Conservation (phyloP, 1,284 basidiomycete genomes). For the Apiotrichum mycotoxinovorans region DNA sequence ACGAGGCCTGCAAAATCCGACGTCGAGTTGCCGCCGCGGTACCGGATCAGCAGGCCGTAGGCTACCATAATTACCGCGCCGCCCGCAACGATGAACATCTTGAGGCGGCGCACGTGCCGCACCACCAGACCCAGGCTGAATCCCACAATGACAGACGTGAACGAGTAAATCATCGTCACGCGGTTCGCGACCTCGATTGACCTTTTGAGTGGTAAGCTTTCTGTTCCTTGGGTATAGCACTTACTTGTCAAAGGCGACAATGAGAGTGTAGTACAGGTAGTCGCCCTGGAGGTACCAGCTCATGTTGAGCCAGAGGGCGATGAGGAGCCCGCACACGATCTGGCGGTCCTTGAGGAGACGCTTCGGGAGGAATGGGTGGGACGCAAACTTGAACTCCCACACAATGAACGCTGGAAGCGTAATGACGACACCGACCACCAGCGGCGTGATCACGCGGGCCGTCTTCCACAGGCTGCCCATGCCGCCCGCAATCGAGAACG, state of each 20-base stretch:
- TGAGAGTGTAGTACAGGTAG: conserved; percentile 48
- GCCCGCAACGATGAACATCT: conserved; percentile 48
- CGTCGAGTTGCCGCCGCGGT: conserved; percentile 41
- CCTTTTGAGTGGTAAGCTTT: conserved; percentile 3
- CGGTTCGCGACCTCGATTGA: conserved; percentile 42
- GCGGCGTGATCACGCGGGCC: conserved; percentile 45
- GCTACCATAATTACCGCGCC: conserved; percentile 33
- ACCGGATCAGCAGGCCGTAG: conserved; percentile 51
- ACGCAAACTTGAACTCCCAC: conserved; percentile 46
- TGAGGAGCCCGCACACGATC: conserved; percentile 44
- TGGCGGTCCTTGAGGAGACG: conserved; percentile 46
- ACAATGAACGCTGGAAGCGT: conserved; percentile 45
- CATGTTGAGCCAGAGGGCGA: conserved; percentile 49
- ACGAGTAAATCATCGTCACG: conserved; percentile 50
- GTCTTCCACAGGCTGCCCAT: conserved; percentile 30
- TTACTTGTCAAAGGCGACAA: conserved; percentile 48
- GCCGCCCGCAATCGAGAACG: conserved; percentile 48
- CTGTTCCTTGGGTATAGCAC: background rate
- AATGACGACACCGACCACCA: conserved; percentile 46
- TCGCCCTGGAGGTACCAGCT: conserved; percentile 48
- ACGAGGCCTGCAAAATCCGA: conserved; percentile 41
- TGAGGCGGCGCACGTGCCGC: conserved; percentile 45
- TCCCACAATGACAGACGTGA: conserved; percentile 47
- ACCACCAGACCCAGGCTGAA: conserved; percentile 45
- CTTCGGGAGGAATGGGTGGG: conserved; percentile 49